These are phyloP conservation scores for Tricharina praecox DNA, from an alignment of 495 filamentous ascomycete species.

Conservation along the genomic window DNA sequence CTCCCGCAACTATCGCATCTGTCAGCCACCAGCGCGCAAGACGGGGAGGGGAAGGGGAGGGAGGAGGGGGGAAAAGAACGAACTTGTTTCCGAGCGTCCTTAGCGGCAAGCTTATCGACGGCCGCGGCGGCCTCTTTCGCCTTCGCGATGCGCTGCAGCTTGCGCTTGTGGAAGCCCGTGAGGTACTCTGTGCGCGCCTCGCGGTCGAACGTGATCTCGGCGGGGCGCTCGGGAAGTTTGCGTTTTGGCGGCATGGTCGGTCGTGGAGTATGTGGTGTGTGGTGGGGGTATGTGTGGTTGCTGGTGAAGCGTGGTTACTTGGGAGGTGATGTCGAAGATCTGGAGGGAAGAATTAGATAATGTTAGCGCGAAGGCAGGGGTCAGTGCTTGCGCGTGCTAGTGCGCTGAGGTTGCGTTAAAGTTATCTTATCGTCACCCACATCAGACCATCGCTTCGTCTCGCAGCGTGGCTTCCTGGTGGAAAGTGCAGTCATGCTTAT, in stretches of 20 bases:
- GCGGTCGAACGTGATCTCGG: slow-evolving; percentile 67
- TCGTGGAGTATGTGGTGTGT: background rate
- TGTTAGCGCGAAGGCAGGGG: too few relatives aligned
- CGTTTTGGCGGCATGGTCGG: background rate
- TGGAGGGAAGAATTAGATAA: too few relatives aligned
- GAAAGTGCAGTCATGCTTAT: too few relatives aligned
- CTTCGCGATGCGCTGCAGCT: slow-evolving; percentile 61
- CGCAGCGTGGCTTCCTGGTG: too few relatives aligned
- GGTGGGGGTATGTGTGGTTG: background rate
- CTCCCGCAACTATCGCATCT: slow-evolving; percentile 72
- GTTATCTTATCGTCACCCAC: too few relatives aligned
- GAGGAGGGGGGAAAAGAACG: slow-evolving; percentile 7
- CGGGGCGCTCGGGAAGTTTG: background rate
- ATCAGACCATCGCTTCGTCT: too few relatives aligned
- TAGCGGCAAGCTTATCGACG: slow-evolving; percentile 55
- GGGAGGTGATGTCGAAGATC: too few relatives aligned
- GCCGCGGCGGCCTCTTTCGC: slow-evolving; percentile 62
- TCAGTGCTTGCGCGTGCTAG: too few relatives aligned
- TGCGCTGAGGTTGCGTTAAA: too few relatives aligned
- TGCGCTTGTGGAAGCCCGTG: slow-evolving; percentile 93
- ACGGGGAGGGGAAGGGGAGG: slow-evolving; percentile 7
- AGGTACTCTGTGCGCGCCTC: slow-evolving; percentile 65
- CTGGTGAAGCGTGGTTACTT: too few relatives aligned
- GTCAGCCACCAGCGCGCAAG: background rate
- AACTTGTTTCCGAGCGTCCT: slow-evolving; percentile 57